phyloP scores from a whole-genome alignment of 768 basidiomycete species.

The Cystobasidium onofrii region DNA sequence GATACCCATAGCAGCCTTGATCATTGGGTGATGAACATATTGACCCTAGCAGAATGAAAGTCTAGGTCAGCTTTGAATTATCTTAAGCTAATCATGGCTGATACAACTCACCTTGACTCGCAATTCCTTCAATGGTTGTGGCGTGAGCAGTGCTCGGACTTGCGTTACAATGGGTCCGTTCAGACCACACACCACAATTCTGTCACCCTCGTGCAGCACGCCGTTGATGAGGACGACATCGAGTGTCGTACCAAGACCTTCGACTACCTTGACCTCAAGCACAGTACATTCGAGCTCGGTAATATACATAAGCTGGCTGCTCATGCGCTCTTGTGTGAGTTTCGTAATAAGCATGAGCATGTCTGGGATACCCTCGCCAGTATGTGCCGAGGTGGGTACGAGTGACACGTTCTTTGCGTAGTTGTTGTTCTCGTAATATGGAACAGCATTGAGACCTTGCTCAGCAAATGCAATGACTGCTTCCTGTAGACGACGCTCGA shows the following conservation, averaged over 20 bases:
- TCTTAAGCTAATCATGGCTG: constrained; percentile 22
- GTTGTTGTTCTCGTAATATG: constrained; percentile 97
- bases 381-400: constrained; percentile 94
- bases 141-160: constrained; percentile 84
- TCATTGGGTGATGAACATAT: constrained; percentile 94
- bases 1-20: constrained; percentile 92
- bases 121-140: constrained; percentile 88
- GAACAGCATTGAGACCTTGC: constrained; percentile 85
- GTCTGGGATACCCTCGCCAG: constrained; percentile 95
- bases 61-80: no score
- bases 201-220: constrained; percentile 80
- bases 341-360: constrained; percentile 99
- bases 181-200: constrained; percentile 88
- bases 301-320: constrained; percentile 92
- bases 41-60: constrained; percentile 42
- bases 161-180: constrained; percentile 96
- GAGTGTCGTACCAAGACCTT: constrained; percentile 94
- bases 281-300: constrained; percentile 96
- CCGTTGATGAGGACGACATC: constrained; percentile 95
- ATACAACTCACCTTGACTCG: constrained; percentile 73
- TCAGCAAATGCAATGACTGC: constrained; percentile 93
- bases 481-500: constrained; percentile 74
- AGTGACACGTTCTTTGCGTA: constrained; percentile 88
- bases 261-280: constrained; percentile 95
- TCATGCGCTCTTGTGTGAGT: constrained; percentile 95